Conservation (phyloP, 305 asterid genomes). For the Fraxinus paxiana region DNA sequence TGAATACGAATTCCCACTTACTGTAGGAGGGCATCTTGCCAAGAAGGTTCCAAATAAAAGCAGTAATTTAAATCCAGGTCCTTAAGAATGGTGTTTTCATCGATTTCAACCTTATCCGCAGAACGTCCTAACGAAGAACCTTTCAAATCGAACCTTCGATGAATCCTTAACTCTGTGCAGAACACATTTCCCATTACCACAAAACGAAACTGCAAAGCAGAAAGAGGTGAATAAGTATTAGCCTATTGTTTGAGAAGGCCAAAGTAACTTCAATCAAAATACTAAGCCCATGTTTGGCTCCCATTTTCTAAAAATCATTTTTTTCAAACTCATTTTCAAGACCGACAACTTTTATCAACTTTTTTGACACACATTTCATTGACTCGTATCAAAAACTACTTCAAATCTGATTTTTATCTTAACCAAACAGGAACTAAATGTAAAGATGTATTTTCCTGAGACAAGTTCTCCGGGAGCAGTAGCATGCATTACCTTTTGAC, state of each 20-base stretch:
- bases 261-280: conserved; percentile 10
- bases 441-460: background rate
- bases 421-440: background rate
- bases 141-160: conserved; percentile 87
- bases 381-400: background rate
- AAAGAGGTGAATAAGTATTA: conserved; percentile 14
- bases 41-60: conserved; percentile 85
- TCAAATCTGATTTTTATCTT: background rate
- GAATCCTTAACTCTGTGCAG: conserved; percentile 91
- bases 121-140: conserved; percentile 97
- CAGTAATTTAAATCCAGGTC: conserved; percentile 93
- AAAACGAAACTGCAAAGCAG: conserved; percentile 73
- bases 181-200: conserved; percentile 99
- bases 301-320: background rate
- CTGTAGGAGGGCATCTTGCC: conserved; percentile 70
- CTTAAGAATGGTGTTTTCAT: conserved; percentile 86
- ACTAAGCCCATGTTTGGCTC: background rate
- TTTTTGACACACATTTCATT: background rate
- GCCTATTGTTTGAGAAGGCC: conserved; percentile 11
- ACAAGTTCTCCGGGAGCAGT: conserved; percentile 9
- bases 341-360: background rate
- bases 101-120: conserved; percentile 82
- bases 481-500: conserved; percentile 71
- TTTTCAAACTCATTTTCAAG: background rate
- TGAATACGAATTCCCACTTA: conserved; percentile 36